Conservation (phyloP, 2,329 filamentous ascomycete species). For the Cercospora sp. region DNA sequence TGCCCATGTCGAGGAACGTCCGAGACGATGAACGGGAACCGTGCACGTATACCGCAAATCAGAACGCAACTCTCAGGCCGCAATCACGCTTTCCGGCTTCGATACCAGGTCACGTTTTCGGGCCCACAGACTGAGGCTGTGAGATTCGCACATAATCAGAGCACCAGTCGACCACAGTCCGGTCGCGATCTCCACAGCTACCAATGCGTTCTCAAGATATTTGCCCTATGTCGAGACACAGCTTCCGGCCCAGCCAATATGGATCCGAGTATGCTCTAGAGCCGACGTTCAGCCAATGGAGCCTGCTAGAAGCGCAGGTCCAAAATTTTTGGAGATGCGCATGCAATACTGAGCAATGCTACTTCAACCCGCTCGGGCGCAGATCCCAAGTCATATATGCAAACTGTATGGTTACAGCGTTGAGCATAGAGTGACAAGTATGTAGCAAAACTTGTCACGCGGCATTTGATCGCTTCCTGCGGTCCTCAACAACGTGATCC, state of each 20-base stretch:
- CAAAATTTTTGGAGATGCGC: neutral
- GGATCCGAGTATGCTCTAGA: neutral
- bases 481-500: too few species aligned
- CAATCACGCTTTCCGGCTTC: neutral
- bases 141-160: neutral
- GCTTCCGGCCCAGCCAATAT: neutral
- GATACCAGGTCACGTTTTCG: neutral
- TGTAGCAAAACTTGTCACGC: too few species aligned
- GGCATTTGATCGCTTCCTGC: too few species aligned
- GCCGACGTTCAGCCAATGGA: neutral
- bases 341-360: neutral
- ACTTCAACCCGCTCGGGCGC: neutral
- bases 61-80: neutral
- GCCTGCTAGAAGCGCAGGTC: neutral
- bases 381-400: neutral
- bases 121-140: neutral
- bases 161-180: neutral
- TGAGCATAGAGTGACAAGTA: too few species aligned
- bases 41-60: neutral
- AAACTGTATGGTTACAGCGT: too few species aligned
- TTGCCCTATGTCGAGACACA: too few species aligned
- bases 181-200: neutral
- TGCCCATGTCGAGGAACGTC: conserved; percentile 16
- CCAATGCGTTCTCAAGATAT: too few species aligned
- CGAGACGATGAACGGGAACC: neutral